These are phyloP conservation scores for Amauroascus niger DNA, from an alignment of 2,329 filamentous ascomycete species.

Conservation along the genomic window DNA sequence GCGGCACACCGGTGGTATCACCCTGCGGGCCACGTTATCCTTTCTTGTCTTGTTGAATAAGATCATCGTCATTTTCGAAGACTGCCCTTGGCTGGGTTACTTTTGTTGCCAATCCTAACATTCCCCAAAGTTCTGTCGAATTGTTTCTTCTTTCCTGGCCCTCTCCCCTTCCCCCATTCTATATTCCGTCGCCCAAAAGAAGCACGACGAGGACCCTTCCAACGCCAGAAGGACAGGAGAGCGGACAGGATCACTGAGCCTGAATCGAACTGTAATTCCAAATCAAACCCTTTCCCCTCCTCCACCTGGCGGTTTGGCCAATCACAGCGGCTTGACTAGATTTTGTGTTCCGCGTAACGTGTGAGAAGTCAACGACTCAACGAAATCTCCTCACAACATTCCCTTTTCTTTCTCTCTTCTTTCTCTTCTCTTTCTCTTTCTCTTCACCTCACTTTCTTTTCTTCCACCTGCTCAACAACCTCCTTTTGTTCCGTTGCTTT, in stretches of 20 bases:
- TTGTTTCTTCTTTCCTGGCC: not conserved
- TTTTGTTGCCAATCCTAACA: not conserved
- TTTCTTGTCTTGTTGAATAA: not conserved
- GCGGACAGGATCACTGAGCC: not conserved
- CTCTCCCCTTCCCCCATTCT: not conserved
- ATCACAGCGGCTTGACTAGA: not conserved
- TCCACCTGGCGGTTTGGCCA: conserved; percentile 2
- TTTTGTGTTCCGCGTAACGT: conserved; percentile 8
- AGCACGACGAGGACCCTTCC: not conserved
- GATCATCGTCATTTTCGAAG: not conserved
- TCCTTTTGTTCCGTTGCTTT: not conserved
- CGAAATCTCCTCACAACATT: not conserved
- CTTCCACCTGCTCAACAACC: not conserved
- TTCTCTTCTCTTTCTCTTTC: conserved; percentile 12
- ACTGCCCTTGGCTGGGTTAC: not conserved
- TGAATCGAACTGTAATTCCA: not conserved
- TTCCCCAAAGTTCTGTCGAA: not conserved
- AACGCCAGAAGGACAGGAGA: not conserved
- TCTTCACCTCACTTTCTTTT: conserved; percentile 1
- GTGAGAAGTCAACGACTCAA: not conserved
- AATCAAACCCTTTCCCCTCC: conserved; percentile 1
- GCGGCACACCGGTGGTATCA: not conserved
- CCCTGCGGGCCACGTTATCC: not conserved
- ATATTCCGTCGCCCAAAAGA: not conserved
- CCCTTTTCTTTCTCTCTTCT: not conserved